These are phyloP conservation scores for Suhomyces sp. DNA, from an alignment of 805 yeast genomes.

Conservation along the genomic window DNA sequence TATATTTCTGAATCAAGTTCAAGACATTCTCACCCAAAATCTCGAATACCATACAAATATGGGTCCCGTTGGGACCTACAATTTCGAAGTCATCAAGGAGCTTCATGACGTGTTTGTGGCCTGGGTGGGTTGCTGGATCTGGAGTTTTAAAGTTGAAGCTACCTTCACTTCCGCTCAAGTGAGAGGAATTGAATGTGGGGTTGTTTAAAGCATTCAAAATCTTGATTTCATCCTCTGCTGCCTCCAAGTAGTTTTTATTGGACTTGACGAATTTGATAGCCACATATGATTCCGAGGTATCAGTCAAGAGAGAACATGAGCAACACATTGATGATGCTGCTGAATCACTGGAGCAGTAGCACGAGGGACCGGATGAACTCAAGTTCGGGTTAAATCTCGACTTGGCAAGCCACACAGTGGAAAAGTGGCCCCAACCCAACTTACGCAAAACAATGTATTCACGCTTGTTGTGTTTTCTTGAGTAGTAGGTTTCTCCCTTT, in stretches of 20 bases:
- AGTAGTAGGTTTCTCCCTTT: conserved; percentile 54
- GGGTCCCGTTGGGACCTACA: conserved; percentile 61
- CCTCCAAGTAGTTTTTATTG: conserved; percentile 51
- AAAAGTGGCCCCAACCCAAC: conserved; percentile 72
- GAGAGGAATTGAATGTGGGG: conserved; percentile 17
- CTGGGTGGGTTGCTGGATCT: conserved; percentile 12
- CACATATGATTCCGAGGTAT: conserved; percentile 42
- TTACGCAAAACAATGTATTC: conserved; percentile 51
- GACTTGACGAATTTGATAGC: conserved; percentile 65
- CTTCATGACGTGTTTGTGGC: conserved; percentile 43
- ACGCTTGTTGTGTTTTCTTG: conserved; percentile 32
- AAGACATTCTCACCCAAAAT: conserved; percentile 61
- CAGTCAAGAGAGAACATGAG: conserved; percentile 7
- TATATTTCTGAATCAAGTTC: conserved; percentile 49
- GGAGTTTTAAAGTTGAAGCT: background rate
- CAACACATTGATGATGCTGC: background rate
- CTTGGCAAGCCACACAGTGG: conserved; percentile 67
- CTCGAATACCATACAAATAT: conserved; percentile 67
- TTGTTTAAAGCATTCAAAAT: conserved; percentile 41
- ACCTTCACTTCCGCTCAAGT: conserved; percentile 6
- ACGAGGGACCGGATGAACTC: background rate
- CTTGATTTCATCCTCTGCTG: conserved; percentile 64
- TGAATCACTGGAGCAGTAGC: too few relatives aligned
- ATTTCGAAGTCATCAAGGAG: conserved; percentile 56
- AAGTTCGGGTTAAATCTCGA: conserved; percentile 17